Conservation (phyloP, 1,139 yeast species). For the Geotrichum histeridarum region DNA sequence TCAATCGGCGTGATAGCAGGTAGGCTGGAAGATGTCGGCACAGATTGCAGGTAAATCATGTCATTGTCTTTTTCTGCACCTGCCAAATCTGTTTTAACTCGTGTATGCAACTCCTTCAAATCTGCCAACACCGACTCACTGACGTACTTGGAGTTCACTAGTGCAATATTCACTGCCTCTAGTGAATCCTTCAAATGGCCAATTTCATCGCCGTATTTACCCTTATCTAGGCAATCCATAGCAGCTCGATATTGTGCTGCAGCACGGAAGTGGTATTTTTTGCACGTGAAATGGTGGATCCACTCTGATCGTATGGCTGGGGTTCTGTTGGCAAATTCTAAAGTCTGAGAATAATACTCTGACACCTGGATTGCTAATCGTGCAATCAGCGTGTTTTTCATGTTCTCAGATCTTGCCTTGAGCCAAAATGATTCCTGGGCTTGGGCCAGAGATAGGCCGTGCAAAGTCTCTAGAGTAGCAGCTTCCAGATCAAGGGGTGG, state of each 20-base stretch:
- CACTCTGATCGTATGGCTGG: slow-evolving; percentile 57
- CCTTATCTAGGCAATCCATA: slow-evolving; percentile 44
- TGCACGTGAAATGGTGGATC: slow-evolving; percentile 56
- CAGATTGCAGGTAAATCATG: slow-evolving; percentile 61
- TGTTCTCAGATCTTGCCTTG: slow-evolving; percentile 51
- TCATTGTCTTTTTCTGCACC: slow-evolving; percentile 76
- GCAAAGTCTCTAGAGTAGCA: slow-evolving; percentile 43
- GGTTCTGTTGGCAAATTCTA: slow-evolving; percentile 45
- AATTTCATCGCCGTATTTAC: slow-evolving; percentile 66
- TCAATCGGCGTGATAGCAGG: slow-evolving; percentile 43
- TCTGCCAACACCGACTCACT: slow-evolving; percentile 44
- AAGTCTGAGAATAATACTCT: slow-evolving; percentile 50
- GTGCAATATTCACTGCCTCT: slow-evolving; percentile 29
- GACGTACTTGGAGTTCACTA: slow-evolving; percentile 41
- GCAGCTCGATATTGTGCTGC: slow-evolving; percentile 66
- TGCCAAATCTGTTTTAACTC: slow-evolving; percentile 45
- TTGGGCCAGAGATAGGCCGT: slow-evolving; percentile 63
- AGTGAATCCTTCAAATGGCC: slow-evolving; percentile 50
- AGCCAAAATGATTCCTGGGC: slow-evolving; percentile 88
- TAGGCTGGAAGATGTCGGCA: slow-evolving; percentile 48
- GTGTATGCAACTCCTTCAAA: slow-evolving; percentile 44
- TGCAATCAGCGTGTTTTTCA: slow-evolving; percentile 60
- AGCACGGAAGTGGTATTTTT: slow-evolving; percentile 59
- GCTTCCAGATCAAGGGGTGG: slow-evolving; percentile 45
- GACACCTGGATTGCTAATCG: slow-evolving; percentile 62